phyloP scores from a whole-genome alignment of 768 basidiomycete species.

The Lactarius deliciosus region DNA sequence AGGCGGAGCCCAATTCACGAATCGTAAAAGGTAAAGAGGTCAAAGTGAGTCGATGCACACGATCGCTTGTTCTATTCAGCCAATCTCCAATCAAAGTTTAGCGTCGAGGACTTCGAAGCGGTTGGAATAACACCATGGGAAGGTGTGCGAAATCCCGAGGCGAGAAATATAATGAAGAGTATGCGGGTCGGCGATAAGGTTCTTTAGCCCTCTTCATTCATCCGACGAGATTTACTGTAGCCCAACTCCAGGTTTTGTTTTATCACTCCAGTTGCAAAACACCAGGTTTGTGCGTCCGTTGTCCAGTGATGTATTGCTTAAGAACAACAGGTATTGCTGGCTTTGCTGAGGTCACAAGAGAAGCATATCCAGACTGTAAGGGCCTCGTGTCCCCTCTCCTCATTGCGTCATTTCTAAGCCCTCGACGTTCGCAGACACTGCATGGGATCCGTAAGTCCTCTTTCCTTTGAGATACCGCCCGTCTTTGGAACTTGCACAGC shows the following conservation, averaged over 20 bases:
- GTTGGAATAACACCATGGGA: slow-evolving; percentile 77
- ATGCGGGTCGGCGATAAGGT: slow-evolving; percentile 79
- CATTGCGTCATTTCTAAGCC: slow-evolving; percentile 11
- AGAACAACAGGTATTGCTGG: slow-evolving; percentile 65
- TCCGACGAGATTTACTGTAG: neutral
- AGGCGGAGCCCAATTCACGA: slow-evolving; percentile 84
- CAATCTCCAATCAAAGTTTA: slow-evolving; percentile 49
- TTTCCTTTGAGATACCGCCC: slow-evolving; percentile 14
- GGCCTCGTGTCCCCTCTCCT: slow-evolving; percentile 9
- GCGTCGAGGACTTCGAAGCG: slow-evolving; percentile 80
- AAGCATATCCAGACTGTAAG: slow-evolving; percentile 90
- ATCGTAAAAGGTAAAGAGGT: slow-evolving; percentile 86
- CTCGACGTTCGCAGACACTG: slow-evolving; percentile 59
- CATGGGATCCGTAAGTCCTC: slow-evolving; percentile 76
- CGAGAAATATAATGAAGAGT: slow-evolving; percentile 78
- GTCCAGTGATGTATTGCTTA: neutral
- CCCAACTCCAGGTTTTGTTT: slow-evolving; percentile 60
- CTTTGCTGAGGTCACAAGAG: slow-evolving; percentile 78
- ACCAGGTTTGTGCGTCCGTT: slow-evolving; percentile 53
- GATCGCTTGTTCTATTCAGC: neutral
- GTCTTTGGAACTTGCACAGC: slow-evolving; percentile 34
- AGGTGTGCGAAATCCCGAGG: slow-evolving; percentile 84
- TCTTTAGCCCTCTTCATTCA: slow-evolving; percentile 15
- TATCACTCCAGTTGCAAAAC: slow-evolving; percentile 87
- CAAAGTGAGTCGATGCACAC: slow-evolving; percentile 47